These are phyloP conservation scores for Penicillium lividum DNA, from an alignment of 495 filamentous ascomycete species.

Conservation along the genomic window DNA sequence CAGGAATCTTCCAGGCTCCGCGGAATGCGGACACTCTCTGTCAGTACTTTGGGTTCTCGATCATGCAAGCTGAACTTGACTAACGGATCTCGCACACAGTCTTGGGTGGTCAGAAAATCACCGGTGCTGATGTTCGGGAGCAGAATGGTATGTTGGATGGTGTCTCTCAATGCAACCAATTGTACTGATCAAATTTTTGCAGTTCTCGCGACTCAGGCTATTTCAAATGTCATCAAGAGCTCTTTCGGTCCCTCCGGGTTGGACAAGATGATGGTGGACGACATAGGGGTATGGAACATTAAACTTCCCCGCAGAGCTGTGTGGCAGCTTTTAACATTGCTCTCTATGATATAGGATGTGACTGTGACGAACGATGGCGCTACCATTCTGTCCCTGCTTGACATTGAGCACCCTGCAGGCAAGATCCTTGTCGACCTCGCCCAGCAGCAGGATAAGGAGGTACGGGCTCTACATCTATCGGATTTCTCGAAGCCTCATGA, in stretches of 20 bases:
- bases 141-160: constrained; percentile 72
- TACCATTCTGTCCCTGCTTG: constrained; percentile 90
- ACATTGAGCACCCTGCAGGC: constrained; percentile 96
- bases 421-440: constrained; percentile 98
- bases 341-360: constrained; percentile 67
- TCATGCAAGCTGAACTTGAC: constrained; percentile 12
- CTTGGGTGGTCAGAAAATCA: constrained; percentile 92
- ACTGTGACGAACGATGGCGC: constrained; percentile 99
- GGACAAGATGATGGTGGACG: constrained; percentile 99
- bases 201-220: constrained; percentile 95
- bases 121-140: constrained; percentile 90
- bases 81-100: constrained; percentile 55
- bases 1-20: constrained; percentile 85
- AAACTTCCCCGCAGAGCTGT: constrained; percentile 32
- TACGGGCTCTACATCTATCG: constrained; percentile 27
- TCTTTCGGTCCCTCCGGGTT: constrained; percentile 96
- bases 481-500: constrained; percentile 5
- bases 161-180: constrained; percentile 4
- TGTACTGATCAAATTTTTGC: constrained; percentile 15
- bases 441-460: constrained; percentile 98
- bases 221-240: constrained; percentile 98
- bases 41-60: constrained; percentile 37
- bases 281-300: constrained; percentile 75
- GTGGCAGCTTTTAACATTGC: constrained; percentile 27
- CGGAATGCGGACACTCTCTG: constrained; percentile 85